Evolutionary conservation across 441 rosid genomes (phyloP).

Genomic region (Sinapis alba): DNA sequence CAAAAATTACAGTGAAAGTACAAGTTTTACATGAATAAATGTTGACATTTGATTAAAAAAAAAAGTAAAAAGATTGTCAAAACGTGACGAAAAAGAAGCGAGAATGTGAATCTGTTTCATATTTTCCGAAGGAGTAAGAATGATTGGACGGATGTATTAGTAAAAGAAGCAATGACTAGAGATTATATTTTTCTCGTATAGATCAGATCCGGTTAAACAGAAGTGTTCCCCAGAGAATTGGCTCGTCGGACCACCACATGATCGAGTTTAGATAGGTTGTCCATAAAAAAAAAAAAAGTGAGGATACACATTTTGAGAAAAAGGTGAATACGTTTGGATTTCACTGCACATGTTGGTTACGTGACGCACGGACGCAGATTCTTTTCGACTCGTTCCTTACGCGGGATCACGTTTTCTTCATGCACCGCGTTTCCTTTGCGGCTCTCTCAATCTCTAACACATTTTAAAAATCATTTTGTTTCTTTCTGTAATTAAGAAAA

Average conservation of each 20-base stretch:
- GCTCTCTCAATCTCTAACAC: constrained; percentile 2
- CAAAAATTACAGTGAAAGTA: neutral
- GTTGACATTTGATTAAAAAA: neutral
- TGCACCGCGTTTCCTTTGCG: constrained; percentile 4
- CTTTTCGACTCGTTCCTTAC: constrained; percentile 13
- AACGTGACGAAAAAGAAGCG: constrained; percentile 6
- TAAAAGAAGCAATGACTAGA: too few relatives aligned
- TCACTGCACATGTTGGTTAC: too few relatives aligned
- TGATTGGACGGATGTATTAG: too few relatives aligned
- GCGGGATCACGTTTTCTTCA: constrained; percentile 26
- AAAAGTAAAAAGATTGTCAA: neutral
- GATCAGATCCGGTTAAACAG: too few relatives aligned
- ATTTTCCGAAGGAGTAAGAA: too few relatives aligned
- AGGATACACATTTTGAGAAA: neutral
- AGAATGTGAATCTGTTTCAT: too few relatives aligned
- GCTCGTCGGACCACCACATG: too few relatives aligned
- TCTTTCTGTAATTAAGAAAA: neutral
- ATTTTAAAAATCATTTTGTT: neutral
- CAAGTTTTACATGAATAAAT: too few relatives aligned
- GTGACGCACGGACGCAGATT: too few relatives aligned
- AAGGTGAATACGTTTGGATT: neutral
- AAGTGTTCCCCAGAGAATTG: too few relatives aligned
- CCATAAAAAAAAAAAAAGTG: neutral
- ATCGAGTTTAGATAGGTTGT: too few relatives aligned
- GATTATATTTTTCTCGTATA: too few relatives aligned